A percentile compares a stretch with the other conserved stretches of the same genome.
Evolutionary conservation across 2,329 filamentous ascomycete genomes (phyloP).

Genomic region (Claviceps arundinis): DNA sequence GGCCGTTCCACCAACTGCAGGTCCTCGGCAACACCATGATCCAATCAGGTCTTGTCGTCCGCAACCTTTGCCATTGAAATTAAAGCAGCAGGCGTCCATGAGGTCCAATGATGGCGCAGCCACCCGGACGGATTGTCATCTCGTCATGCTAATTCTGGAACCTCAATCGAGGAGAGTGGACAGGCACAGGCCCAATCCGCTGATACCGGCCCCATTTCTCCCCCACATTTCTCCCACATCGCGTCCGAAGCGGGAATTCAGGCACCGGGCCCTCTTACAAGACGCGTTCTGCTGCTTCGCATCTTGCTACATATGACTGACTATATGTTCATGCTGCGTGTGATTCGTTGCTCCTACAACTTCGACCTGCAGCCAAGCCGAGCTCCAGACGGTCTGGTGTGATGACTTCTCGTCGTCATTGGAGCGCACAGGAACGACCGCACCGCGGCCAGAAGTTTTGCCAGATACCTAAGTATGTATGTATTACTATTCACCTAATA

Average conservation of each 20-base stretch:
- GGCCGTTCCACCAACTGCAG: too few relatives aligned
- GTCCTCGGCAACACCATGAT: neutral
- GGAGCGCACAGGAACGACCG: neutral
- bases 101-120: slow-evolving; percentile 17
- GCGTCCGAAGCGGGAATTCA: neutral
- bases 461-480: too few relatives aligned
- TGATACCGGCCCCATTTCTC: slow-evolving; percentile 13
- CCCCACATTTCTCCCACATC: neutral
- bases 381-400: neutral
- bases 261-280: neutral
- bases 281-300: neutral
- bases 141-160: slow-evolving; percentile 22
- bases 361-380: neutral
- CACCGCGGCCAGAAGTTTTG: neutral
- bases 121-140: slow-evolving; percentile 11
- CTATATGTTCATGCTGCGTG: neutral
- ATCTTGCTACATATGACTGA: neutral
- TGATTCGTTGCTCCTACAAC: neutral
- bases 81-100: neutral
- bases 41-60: neutral
- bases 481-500: too few relatives aligned
- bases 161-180: neutral
- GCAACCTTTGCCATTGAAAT: neutral
- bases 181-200: slow-evolving; percentile 4
- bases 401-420: neutral